Evolutionary conservation across 1,284 basidiomycete species (phyloP), one percentile per base, ranked within the genome.

Genomic region (Trichosporon asahii): DNA sequence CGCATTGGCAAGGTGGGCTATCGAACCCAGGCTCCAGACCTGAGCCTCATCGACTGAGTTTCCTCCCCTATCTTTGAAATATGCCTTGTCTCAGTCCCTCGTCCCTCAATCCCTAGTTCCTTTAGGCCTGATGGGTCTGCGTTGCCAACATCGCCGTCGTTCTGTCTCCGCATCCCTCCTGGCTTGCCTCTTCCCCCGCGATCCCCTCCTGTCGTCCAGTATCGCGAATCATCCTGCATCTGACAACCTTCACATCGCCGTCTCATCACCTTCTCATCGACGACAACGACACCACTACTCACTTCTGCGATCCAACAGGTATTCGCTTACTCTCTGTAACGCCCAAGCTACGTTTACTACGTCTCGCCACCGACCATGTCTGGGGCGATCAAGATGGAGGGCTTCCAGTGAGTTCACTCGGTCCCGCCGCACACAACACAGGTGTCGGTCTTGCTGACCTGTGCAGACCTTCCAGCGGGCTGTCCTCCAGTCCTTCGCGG

Each of bases 321-420:
- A 29, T n/a, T 61, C 29, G 29, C 23, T 2, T 31, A 31, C 53
- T 14, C 12, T 9, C 21, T 6, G 29, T 37, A 37, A 57, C 14
- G n/a, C 21, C 6, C n/a, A 9, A 25, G 9, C 8, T 40, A 7
- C 53, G 25, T 31, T 46, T 18, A 29, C n/a, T 29, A 8, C 49
- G 49, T 27, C 3, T 66, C 53, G 66, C 66, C 53, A 66, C 57
- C 15, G 63, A 66, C 33, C 67, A 68, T 77, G 76, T 70, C 71
- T 60, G 67, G 72, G 63, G 72, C 68, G 27, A 74, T 77, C 68
- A 78, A 77, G 71, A 76, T 75, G 66, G 76, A 78, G 61, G 77
- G 77, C 64, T 78, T 78, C 68, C 70, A 73, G 77, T 78, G 64
- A 65, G 77, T n/a, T 35, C 1, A 55, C 25, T 25, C 33, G 37